phyloP scores from a whole-genome alignment of 1,284 basidiomycete species.

The Spongispora temasekensis region DNA sequence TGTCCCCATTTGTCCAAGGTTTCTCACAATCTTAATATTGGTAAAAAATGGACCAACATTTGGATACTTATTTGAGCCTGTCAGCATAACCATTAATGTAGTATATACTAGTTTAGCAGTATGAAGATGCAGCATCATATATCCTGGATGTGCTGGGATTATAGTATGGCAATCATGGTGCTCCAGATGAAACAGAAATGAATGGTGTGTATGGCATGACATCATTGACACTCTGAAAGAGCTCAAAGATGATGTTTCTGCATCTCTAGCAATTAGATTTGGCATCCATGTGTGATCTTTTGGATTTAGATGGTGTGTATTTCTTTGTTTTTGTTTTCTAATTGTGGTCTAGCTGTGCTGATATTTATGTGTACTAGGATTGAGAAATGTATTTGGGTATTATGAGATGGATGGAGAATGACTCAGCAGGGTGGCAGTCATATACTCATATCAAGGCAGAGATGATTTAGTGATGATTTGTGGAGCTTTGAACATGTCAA shows the following conservation, averaged over 20 bases:
- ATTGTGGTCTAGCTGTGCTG: too few relatives aligned
- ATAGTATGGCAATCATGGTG: slow-evolving; percentile 83
- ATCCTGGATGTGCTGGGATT: slow-evolving; percentile 84
- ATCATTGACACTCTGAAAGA: slow-evolving; percentile 80
- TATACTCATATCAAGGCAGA: too few relatives aligned
- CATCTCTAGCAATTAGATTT: slow-evolving; percentile 76
- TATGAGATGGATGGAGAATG: too few relatives aligned
- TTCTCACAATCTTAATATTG: neutral
- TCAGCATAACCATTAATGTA: too few relatives aligned
- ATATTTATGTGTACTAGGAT: slow-evolving; percentile 9
- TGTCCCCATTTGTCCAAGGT: neutral
- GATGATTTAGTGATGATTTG: too few relatives aligned
- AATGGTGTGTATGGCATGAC: slow-evolving; percentile 70
- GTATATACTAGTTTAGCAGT: slow-evolving; percentile 67
- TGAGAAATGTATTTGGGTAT: slow-evolving; percentile 15
- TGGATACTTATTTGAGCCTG: neutral
- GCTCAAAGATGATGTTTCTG: slow-evolving; percentile 76
- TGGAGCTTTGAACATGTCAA: too few relatives aligned
- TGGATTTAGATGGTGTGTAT: slow-evolving; percentile 72
- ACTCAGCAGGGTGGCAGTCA: too few relatives aligned
- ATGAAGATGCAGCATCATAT: slow-evolving; percentile 82
- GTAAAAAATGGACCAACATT: neutral
- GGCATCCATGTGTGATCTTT: slow-evolving; percentile 67
- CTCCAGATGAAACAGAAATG: slow-evolving; percentile 43
- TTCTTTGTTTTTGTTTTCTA: neutral